These are phyloP conservation scores for Eutrema japonicum DNA, from an alignment of 345 rosid genomes.

Conservation along the genomic window DNA sequence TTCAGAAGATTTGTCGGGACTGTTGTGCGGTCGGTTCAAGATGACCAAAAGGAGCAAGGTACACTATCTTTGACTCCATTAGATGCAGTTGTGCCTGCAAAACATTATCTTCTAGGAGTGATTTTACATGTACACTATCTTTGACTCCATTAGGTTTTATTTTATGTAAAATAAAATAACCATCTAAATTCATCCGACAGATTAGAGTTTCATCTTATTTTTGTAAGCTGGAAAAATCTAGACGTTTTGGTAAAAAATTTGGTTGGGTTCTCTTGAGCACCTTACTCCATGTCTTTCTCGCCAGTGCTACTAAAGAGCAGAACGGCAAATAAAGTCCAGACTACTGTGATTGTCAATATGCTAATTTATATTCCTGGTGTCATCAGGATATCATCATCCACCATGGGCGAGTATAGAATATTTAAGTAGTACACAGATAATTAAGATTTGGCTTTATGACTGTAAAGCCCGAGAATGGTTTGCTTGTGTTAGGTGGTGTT, in stretches of 20 bases:
- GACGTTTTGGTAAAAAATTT: background rate
- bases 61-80: no score
- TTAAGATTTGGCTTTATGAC: background rate
- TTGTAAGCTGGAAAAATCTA: background rate
- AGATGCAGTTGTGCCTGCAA: constrained; percentile 14
- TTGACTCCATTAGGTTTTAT: constrained; percentile 13
- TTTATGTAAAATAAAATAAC: background rate
- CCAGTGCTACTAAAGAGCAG: constrained; percentile 7
- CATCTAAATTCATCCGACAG: constrained; percentile 3
- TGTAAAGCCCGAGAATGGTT: background rate
- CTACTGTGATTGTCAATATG: background rate
- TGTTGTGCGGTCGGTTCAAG: constrained; percentile 91
- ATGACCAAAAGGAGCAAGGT: constrained; percentile 98
- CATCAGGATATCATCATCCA: constrained; percentile 5
- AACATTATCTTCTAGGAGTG: constrained; percentile 18
- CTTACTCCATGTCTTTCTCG: background rate
- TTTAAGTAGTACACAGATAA: background rate
- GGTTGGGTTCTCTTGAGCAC: background rate
- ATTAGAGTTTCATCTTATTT: constrained; percentile 10
- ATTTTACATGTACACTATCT: constrained; percentile 14
- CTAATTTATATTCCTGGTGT: background rate
- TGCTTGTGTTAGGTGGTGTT: background rate
- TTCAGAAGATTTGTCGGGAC: constrained; percentile 88
- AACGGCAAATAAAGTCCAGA: background rate
- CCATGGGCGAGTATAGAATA: background rate